These are phyloP conservation scores for Prunus davidiana DNA, from an alignment of 306 rosid species.

Conservation along the genomic window DNA sequence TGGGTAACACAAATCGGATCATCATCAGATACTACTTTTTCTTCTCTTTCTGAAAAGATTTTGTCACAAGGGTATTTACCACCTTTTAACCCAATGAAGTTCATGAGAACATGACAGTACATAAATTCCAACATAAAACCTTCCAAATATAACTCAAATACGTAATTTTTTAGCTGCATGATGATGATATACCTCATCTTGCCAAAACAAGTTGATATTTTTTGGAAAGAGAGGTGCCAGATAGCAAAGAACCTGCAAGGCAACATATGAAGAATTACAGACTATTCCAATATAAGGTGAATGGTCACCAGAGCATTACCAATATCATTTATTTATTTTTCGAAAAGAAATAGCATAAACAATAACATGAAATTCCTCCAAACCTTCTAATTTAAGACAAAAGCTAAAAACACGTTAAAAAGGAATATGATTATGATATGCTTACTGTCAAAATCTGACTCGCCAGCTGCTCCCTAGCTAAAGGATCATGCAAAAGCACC, in stretches of 20 bases:
- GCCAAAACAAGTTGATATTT: conserved; percentile 80
- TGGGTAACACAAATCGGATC: background rate
- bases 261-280: conserved; percentile 19
- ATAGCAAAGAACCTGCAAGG: conserved; percentile 70
- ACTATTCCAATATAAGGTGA: background rate
- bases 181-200: conserved; percentile 78
- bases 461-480: conserved; percentile 85
- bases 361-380: background rate
- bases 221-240: conserved; percentile 91
- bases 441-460: conserved; percentile 88
- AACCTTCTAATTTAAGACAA: background rate
- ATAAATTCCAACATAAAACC: background rate
- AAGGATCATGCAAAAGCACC: conserved; percentile 93
- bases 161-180: conserved; percentile 2
- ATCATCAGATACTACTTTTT: background rate
- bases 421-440: conserved; percentile 15
- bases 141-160: conserved; percentile 8
- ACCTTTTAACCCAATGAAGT: background rate
- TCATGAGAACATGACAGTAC: background rate
- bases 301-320: background rate
- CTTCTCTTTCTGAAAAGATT: background rate
- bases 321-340: background rate
- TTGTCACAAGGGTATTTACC: background rate
- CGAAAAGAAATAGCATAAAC: background rate
- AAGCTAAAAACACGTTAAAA: background rate